Conservation (phyloP, 257 asterid species). For the Solanum raphanifolium region DNA sequence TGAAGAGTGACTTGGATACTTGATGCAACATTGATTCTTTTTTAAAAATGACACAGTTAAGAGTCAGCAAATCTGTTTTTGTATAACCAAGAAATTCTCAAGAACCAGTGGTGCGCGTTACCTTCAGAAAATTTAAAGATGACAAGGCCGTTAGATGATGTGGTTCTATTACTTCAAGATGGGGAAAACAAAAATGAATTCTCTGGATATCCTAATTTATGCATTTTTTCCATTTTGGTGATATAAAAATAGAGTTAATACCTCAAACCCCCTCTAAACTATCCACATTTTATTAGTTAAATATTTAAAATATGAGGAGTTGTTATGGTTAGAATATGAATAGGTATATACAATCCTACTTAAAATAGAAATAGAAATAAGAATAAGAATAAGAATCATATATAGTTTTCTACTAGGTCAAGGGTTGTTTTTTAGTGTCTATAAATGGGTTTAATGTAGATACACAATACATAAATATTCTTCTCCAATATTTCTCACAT, state of each 20-base stretch:
- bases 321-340: not conserved
- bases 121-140: not conserved
- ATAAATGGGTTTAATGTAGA: too few relatives aligned
- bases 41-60: not conserved
- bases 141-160: not conserved
- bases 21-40: not conserved
- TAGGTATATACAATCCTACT: too few relatives aligned
- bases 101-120: not conserved
- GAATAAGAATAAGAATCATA: too few relatives aligned
- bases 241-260: not conserved
- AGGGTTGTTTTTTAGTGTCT: too few relatives aligned
- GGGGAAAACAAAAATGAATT: not conserved
- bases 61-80: not conserved
- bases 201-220: not conserved
- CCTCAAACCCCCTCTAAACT: not conserved
- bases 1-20: not conserved
- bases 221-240: not conserved
- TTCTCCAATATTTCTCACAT: too few relatives aligned
- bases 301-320: not conserved
- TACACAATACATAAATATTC: too few relatives aligned
- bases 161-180: not conserved
- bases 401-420: too few relatives aligned
- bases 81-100: not conserved
- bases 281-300: not conserved
- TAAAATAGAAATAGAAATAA: too few relatives aligned